These are phyloP conservation scores for Carex arenaria DNA, from an alignment of 202 grass and related monocot genomes.

Conservation along the genomic window DNA sequence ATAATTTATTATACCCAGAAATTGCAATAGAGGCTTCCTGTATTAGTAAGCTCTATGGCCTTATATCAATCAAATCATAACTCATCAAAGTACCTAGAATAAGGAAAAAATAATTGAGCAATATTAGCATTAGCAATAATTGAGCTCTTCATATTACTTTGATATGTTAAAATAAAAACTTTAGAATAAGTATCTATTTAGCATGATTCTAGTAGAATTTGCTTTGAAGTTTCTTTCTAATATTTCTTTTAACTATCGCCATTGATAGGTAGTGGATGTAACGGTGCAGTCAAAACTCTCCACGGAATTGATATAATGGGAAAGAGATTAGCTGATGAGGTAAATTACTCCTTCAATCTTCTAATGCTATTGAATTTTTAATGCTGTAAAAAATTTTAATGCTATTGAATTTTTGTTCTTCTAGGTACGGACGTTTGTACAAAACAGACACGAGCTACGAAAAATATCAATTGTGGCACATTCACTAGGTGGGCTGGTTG, in stretches of 20 bases:
- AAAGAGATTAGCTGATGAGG: conserved; percentile 84
- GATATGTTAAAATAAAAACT: neutral
- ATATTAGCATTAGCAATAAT: too few species aligned
- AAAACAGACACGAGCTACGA: conserved; percentile 42
- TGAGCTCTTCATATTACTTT: neutral
- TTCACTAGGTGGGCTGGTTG: conserved; percentile 88
- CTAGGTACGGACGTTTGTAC: conserved; percentile 55
- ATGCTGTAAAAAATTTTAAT: too few species aligned
- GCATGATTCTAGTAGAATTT: neutral
- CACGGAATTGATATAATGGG: conserved; percentile 91
- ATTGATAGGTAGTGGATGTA: conserved; percentile 69
- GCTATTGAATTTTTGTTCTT: conserved; percentile 24
- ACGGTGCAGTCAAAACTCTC: conserved; percentile 53
- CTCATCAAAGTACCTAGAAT: neutral
- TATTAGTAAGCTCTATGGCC: neutral
- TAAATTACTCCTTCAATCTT: neutral
- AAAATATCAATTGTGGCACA: conserved; percentile 94
- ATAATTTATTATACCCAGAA: neutral
- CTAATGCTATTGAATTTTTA: neutral
- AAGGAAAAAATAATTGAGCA: neutral
- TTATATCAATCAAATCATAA: neutral
- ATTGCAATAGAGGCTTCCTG: neutral
- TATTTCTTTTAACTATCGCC: neutral
- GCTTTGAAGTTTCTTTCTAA: neutral
- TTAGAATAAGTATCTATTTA: neutral